Conservation (phyloP, 306 rosid species). For the Acacia acuminata region DNA sequence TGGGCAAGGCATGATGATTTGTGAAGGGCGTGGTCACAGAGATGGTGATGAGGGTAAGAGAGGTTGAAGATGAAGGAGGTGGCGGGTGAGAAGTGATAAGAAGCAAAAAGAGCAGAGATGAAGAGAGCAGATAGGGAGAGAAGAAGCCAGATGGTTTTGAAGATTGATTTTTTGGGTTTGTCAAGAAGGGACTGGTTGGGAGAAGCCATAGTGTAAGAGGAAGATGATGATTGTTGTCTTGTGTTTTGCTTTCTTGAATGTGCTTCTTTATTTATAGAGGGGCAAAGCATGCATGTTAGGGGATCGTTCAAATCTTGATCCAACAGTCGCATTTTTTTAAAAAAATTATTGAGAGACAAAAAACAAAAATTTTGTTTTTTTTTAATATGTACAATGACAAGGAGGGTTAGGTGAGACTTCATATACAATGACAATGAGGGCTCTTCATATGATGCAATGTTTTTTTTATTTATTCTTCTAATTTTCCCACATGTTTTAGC, state of each 20-base stretch:
- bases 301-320: no score
- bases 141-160: slow-evolving; percentile 34
- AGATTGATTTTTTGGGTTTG: slow-evolving; percentile 30
- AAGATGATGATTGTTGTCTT: not conserved
- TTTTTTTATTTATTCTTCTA: no score
- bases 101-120: slow-evolving; percentile 43
- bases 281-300: not conserved
- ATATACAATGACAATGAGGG: no score
- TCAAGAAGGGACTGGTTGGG: slow-evolving; percentile 43
- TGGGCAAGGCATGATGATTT: slow-evolving; percentile 46
- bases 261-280: slow-evolving; percentile 9
- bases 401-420: not conserved
- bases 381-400: no score
- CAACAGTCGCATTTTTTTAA: no score
- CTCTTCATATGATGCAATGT: no score
- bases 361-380: no score
- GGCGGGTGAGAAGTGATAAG: slow-evolving; percentile 27
- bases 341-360: no score
- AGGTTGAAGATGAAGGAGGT: slow-evolving; percentile 22
- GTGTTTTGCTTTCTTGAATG: not conserved
- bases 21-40: slow-evolving; percentile 49
- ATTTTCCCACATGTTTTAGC: no score
- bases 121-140: slow-evolving; percentile 49
- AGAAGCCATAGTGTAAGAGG: slow-evolving; percentile 37
- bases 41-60: not conserved